Percentiles rank a stretch among this genome's conserved stretches.
Conservation (phyloP, 768 basidiomycete genomes). For the Lactifluus piperatus region DNA sequence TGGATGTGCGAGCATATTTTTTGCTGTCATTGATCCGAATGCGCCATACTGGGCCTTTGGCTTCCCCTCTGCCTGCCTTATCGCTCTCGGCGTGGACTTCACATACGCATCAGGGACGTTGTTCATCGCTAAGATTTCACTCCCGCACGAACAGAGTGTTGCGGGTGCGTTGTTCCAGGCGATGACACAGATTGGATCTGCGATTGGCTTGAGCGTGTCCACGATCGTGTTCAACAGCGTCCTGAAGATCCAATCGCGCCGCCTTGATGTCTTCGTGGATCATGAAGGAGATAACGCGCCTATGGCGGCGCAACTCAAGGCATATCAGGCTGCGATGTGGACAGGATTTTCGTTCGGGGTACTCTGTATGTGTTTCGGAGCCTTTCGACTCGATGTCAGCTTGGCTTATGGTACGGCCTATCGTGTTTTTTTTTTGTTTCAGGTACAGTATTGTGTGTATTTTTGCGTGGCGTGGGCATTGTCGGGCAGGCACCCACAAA, state of each 20-base stretch:
- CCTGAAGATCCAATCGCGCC: constrained; percentile 27
- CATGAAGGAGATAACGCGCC: constrained; percentile 27
- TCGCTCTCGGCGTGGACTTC: constrained; percentile 73
- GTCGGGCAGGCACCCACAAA: constrained; percentile 27
- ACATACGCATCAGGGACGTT: constrained; percentile 65
- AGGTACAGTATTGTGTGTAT: constrained; percentile 13
- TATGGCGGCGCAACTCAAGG: constrained; percentile 33
- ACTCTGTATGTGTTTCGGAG: constrained; percentile 35
- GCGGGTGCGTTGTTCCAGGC: constrained; percentile 74
- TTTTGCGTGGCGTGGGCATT: constrained; percentile 33
- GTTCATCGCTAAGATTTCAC: constrained; percentile 60
- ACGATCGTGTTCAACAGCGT: constrained; percentile 63
- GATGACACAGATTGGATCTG: constrained; percentile 67
- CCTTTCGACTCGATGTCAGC: not conserved
- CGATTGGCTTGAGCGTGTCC: constrained; percentile 60
- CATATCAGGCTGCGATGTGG: constrained; percentile 62
- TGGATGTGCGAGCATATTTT: constrained; percentile 47
- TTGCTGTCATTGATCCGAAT: constrained; percentile 53
- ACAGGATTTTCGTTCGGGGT: constrained; percentile 51
- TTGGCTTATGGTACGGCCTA: not conserved
- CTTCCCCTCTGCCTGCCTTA: constrained; percentile 56
- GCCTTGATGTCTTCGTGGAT: constrained; percentile 28
- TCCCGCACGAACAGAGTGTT: constrained; percentile 65
- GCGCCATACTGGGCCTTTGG: constrained; percentile 66
- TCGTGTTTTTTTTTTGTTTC: not conserved